Conservation (phyloP, 2,329 filamentous ascomycete species). For the Colletotrichum sidae region DNA sequence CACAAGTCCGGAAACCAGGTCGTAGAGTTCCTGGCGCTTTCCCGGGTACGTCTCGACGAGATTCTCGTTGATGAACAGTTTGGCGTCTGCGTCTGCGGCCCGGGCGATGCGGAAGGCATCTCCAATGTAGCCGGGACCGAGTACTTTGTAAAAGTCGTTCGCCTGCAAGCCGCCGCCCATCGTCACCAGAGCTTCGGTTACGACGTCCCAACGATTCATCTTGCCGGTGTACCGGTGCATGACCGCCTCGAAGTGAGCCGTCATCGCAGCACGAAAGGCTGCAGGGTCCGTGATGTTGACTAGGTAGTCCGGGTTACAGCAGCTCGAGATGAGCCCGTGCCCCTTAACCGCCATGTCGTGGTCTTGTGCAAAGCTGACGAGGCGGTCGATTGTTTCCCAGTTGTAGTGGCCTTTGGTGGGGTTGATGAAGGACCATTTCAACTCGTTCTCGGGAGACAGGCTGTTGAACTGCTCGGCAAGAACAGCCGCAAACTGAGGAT, state of each 20-base stretch:
- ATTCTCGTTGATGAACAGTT: constrained; percentile 82
- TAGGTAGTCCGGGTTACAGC: constrained; percentile 70
- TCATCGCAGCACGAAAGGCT: constrained; percentile 65
- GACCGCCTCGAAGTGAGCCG: constrained; percentile 70
- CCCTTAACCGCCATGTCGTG: constrained; percentile 72
- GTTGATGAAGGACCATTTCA: constrained; percentile 30
- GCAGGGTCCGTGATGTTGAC: constrained; percentile 62
- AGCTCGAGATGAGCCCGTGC: constrained; percentile 75
- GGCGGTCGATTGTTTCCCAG: constrained; percentile 65
- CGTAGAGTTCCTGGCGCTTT: constrained; percentile 54
- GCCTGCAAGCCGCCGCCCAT: constrained; percentile 67
- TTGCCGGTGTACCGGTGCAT: constrained; percentile 72
- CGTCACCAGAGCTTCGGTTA: constrained; percentile 71
- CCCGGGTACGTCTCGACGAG: constrained; percentile 68
- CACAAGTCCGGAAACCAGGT: constrained; percentile 60
- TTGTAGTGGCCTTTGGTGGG: constrained; percentile 60
- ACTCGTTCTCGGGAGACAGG: constrained; percentile 27
- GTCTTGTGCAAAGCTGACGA: constrained; percentile 66
- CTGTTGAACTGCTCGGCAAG: constrained; percentile 31
- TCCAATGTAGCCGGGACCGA: constrained; percentile 76
- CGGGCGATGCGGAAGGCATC: constrained; percentile 78
- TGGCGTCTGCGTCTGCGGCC: constrained; percentile 72
- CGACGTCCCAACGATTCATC: constrained; percentile 72
- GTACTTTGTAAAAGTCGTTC: constrained; percentile 73
- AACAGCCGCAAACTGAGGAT: constrained; percentile 16